Conservation (phyloP, 768 basidiomycete species). For the Lactifluus volemus region DNA sequence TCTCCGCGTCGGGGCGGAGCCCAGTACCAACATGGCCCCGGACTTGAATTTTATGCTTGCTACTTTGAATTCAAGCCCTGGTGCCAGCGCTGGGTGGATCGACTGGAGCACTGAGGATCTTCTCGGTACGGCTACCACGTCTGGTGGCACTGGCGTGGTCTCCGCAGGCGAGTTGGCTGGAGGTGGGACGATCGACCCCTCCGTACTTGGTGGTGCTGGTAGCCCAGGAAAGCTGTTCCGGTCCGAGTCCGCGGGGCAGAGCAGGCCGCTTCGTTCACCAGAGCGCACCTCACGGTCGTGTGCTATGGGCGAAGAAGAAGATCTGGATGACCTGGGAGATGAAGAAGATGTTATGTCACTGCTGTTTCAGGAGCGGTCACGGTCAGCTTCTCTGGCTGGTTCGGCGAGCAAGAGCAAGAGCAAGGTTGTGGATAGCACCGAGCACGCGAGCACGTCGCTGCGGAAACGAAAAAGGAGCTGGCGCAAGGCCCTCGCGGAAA, state of each 20-base stretch:
- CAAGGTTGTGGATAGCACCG: neutral
- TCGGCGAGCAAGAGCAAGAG: neutral
- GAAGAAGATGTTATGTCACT: constrained; percentile 1
- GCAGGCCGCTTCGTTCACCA: too few relatives aligned
- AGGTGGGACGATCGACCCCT: constrained; percentile 16
- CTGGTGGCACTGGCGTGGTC: neutral
- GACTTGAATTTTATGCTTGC: neutral
- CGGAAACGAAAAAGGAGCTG: constrained; percentile 3
- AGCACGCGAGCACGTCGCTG: neutral
- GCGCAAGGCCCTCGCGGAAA: constrained; percentile 4
- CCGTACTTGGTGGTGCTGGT: constrained; percentile 5
- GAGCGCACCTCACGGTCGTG: neutral
- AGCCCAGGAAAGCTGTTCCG: neutral
- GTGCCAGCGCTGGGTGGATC: neutral
- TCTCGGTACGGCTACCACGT: neutral
- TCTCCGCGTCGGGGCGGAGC: neutral
- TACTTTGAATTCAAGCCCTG: neutral
- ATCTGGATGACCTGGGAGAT: neutral
- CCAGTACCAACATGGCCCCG: neutral
- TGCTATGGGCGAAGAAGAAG: neutral
- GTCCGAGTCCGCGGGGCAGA: neutral
- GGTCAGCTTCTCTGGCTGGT: neutral
- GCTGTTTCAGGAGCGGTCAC: neutral
- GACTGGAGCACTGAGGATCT: neutral
- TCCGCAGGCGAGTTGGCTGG: constrained; percentile 1